A percentile compares a stretch with the other conserved stretches of the same genome.
These are phyloP conservation scores for Solanum bukasovii DNA, from an alignment of 257 asterid genomes.

Conservation along the genomic window DNA sequence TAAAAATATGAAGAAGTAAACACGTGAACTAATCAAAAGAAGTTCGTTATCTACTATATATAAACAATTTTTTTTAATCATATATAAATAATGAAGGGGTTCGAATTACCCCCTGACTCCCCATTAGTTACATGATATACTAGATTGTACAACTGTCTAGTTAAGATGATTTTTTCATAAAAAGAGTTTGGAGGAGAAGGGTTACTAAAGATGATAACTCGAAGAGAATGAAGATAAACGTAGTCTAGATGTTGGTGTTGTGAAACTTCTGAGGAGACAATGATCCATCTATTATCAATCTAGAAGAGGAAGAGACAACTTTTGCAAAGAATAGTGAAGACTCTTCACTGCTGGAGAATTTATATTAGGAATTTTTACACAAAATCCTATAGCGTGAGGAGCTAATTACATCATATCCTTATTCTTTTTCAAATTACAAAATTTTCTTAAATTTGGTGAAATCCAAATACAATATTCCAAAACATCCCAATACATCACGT, in stretches of 20 bases:
- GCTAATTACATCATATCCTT: not conserved
- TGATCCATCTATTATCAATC: not conserved
- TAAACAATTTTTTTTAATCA: not conserved
- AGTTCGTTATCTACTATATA: not conserved
- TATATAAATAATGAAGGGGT: no score
- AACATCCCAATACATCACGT: not conserved
- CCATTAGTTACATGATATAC: not conserved
- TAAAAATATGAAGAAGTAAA: no score
- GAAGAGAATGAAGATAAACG: not conserved
- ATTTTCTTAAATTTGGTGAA: not conserved
- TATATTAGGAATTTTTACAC: not conserved
- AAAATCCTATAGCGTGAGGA: not conserved
- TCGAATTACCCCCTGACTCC: no score
- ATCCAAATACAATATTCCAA: no score
- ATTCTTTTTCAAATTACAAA: no score
- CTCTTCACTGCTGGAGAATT: not conserved
- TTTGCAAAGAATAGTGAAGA: no score
- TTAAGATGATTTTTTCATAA: not conserved
- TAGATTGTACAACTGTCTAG: not conserved
- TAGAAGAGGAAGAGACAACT: not conserved
- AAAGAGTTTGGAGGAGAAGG: not conserved
- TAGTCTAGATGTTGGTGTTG: not conserved
- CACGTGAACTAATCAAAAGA: not conserved
- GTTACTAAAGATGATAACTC: not conserved
- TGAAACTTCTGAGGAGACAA: not conserved